Conservation (phyloP, 2,329 filamentous ascomycete species). For the Thielaviopsis musarum region DNA sequence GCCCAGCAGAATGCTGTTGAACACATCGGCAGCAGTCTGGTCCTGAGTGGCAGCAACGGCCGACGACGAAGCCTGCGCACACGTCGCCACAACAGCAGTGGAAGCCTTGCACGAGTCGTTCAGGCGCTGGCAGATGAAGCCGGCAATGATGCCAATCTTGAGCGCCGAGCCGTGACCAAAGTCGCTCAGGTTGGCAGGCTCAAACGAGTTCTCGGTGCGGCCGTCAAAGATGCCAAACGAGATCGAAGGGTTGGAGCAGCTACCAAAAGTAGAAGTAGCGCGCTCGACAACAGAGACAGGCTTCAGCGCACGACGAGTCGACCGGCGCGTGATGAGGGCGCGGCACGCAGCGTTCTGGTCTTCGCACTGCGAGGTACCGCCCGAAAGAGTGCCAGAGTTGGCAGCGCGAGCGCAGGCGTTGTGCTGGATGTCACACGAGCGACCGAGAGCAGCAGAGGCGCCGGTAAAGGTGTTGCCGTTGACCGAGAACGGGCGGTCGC, state of each 20-base stretch:
- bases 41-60: constrained; percentile 15
- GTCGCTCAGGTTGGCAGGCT: constrained; percentile 22
- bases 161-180: constrained; percentile 36
- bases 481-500: constrained; percentile 30
- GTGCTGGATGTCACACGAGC: constrained; percentile 33
- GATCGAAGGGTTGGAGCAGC: constrained; percentile 31
- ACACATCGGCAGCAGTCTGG: constrained; percentile 16
- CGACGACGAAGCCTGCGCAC: constrained; percentile 12
- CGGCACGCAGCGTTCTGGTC: constrained; percentile 25
- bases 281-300: neutral
- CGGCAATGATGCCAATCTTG: constrained; percentile 23
- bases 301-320: constrained; percentile 8
- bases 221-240: constrained; percentile 32
- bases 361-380: constrained; percentile 22
- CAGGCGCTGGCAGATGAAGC: constrained; percentile 30
- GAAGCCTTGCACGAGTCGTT: constrained; percentile 17
- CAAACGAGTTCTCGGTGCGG: constrained; percentile 26
- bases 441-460: constrained; percentile 27
- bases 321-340: constrained; percentile 12
- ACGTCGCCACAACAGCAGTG: constrained; percentile 13
- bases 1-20: constrained; percentile 13
- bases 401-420: constrained; percentile 32
- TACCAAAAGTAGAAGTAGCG: constrained; percentile 21
- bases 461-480: constrained; percentile 38
- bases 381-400: constrained; percentile 25